phyloP scores from a whole-genome alignment of 352 stramenopile species.

The Pythium monospermum region DNA sequence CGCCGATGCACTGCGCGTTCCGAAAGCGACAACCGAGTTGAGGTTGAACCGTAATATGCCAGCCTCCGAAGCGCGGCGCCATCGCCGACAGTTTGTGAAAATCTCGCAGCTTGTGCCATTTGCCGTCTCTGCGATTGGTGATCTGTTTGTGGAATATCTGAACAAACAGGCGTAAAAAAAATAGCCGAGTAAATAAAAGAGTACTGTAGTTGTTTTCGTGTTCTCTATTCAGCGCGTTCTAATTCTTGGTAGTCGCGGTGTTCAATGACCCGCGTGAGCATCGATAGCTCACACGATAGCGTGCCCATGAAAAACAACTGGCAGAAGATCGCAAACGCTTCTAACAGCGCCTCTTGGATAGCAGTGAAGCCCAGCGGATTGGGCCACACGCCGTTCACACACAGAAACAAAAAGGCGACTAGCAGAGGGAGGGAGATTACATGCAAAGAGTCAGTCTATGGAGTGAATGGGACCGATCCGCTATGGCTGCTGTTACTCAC shows the following conservation, averaged over 20 bases:
- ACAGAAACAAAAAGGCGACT: slow-evolving; percentile 78
- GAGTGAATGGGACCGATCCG: too few species aligned
- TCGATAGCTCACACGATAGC: slow-evolving; percentile 63
- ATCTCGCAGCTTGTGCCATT: slow-evolving; percentile 64
- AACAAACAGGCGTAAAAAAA: slow-evolving; percentile 55
- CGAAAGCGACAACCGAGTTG: slow-evolving; percentile 28
- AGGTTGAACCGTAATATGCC: slow-evolving; percentile 45
- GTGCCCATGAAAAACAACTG: slow-evolving; percentile 88
- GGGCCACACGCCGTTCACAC: slow-evolving; percentile 72
- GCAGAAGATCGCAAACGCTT: slow-evolving; percentile 79
- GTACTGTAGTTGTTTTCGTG: neutral
- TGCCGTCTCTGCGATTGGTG: slow-evolving; percentile 41
- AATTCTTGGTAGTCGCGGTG: slow-evolving; percentile 55
- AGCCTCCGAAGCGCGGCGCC: slow-evolving; percentile 52
- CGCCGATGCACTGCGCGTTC: slow-evolving; percentile 40
- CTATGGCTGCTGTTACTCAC: too few species aligned
- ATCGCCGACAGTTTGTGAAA: slow-evolving; percentile 80
- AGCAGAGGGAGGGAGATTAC: neutral
- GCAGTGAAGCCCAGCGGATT: slow-evolving; percentile 80
- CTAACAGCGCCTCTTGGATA: slow-evolving; percentile 77
- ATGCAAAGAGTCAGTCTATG: neutral
- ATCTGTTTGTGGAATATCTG: slow-evolving; percentile 71
- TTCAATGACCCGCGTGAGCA: slow-evolving; percentile 55
- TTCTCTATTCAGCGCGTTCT: slow-evolving; percentile 44
- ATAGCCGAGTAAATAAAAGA: too few species aligned